Evolutionary conservation across 208 protist species (phyloP), one percentile per base, ranked within the genome.

Genomic region (Zelonia costaricensis): DNA sequence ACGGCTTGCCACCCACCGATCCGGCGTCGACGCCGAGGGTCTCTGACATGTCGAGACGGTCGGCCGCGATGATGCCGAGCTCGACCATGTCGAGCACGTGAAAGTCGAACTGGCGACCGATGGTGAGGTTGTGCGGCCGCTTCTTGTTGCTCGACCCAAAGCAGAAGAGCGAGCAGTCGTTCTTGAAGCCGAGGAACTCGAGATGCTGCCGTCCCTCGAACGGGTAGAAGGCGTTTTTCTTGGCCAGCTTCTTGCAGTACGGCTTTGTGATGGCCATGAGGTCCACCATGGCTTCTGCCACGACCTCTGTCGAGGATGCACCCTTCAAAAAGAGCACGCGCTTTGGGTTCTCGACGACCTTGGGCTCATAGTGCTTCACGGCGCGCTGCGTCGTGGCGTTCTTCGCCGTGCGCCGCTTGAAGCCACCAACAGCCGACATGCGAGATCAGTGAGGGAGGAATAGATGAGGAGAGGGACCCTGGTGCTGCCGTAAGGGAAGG

Each of bases 71-170:
- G 35, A 94, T 88, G 58, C 91, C 88, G 3, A 95, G 64, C 61
- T 97, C 91, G 2, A 95, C 55, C 91, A 97, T 97, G 45, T 97
- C 91, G 20, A 97, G 64, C 23, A 97, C 46, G 58, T 95, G 88
- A 39, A 93, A 97, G 71, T 97, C 86, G 49, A 97, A 97, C 52
- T 90, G 84, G 0, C 91, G 67, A 3, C 91, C 91, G 12, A 97
- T 27, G 3, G 84, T 92, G 28, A 97, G 36, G 69, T 95, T 95
- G 69, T 97, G 82, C 18, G 91, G 91, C 4, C 91, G 78, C 71
- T 97, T 97, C 68, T 97, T 94, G 72, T 74, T 92, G 74, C 92
- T 76, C 4, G 74, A 84, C 0, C 82, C 80, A 55, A 97, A 94
- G 66, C 80, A 90, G 54, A 97, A 95, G 20, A 97, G 75, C 0